Evolutionary conservation across 2,329 filamentous ascomycete species (phyloP).

Genomic region (Colletotrichum tofieldiae): DNA sequence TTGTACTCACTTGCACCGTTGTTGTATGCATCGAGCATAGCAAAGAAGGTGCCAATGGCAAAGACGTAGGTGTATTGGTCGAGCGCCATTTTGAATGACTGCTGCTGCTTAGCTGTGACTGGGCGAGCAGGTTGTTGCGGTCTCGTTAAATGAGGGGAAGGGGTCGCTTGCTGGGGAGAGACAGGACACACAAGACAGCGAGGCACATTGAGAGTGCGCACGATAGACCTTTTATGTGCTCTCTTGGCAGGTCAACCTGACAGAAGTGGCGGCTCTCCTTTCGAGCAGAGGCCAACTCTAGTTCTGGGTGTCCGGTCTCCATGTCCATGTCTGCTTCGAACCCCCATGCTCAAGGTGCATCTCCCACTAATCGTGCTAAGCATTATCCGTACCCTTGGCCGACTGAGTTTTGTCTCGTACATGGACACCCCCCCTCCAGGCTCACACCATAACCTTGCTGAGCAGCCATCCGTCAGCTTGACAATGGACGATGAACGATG

Average conservation of each 20-base stretch:
- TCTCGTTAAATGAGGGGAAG: constrained; percentile 21
- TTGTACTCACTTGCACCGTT: constrained; percentile 80
- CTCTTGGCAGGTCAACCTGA: constrained; percentile 19
- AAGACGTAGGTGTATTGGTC: constrained; percentile 80
- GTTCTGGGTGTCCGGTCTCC: not conserved
- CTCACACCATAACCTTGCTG: not conserved
- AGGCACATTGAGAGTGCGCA: not conserved
- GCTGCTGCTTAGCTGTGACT: constrained; percentile 32
- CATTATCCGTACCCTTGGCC: not conserved
- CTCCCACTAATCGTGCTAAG: not conserved
- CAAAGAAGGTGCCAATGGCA: constrained; percentile 82
- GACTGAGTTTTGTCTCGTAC: not conserved
- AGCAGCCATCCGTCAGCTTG: not conserved
- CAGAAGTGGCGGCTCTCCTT: constrained; percentile 6
- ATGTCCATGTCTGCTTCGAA: not conserved
- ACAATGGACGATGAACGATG: constrained; percentile 2
- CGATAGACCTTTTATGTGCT: constrained; percentile 38
- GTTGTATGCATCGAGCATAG: constrained; percentile 83
- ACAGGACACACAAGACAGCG: not conserved
- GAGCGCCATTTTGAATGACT: constrained; percentile 66
- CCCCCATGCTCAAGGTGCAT: not conserved
- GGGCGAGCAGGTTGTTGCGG: constrained; percentile 28
- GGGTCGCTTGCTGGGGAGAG: constrained; percentile 25
- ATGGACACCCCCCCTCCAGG: constrained; percentile 2
- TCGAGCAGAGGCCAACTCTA: not conserved